phyloP scores from a whole-genome alignment of 1,284 basidiomycete genomes.

The Ceratorhiza oryzae-sativae region DNA sequence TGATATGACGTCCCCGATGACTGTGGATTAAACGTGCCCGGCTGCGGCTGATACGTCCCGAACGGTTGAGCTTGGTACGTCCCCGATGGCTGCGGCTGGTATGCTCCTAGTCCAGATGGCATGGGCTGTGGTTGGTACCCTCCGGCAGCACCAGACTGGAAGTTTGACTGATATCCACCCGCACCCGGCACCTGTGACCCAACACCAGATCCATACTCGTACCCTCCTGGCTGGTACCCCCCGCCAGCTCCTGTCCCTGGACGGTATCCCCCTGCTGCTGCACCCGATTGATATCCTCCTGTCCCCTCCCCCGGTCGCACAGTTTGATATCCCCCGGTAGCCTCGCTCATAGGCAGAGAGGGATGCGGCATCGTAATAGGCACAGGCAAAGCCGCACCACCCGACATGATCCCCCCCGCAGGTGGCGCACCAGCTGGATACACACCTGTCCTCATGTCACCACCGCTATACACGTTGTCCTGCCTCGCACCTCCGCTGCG shows the following conservation, averaged over 20 bases:
- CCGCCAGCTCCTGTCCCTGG: not conserved
- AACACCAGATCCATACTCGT: not conserved
- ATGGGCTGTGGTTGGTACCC: not conserved
- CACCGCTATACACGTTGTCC: not conserved
- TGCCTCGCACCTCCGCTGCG: constrained; percentile 8
- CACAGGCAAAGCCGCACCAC: not conserved
- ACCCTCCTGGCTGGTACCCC: too few species aligned
- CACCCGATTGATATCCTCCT: too few species aligned
- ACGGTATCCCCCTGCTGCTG: not conserved
- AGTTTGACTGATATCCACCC: not conserved
- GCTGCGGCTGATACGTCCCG: not conserved
- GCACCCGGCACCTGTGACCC: not conserved
- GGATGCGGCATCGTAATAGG: not conserved
- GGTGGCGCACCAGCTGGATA: constrained; percentile 1
- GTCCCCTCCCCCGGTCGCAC: too few species aligned
- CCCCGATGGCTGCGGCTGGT: constrained; percentile 1
- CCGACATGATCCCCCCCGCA: constrained; percentile 7
- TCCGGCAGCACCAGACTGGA: not conserved
- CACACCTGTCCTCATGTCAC: not conserved
- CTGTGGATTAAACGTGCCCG: not conserved
- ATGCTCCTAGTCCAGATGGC: not conserved
- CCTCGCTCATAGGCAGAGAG: not conserved
- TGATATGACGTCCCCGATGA: too few species aligned
- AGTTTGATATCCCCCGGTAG: too few species aligned
- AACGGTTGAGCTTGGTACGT: not conserved